Evolutionary conservation across 257 asterid species (phyloP).

Genomic region (Rhazya stricta): DNA sequence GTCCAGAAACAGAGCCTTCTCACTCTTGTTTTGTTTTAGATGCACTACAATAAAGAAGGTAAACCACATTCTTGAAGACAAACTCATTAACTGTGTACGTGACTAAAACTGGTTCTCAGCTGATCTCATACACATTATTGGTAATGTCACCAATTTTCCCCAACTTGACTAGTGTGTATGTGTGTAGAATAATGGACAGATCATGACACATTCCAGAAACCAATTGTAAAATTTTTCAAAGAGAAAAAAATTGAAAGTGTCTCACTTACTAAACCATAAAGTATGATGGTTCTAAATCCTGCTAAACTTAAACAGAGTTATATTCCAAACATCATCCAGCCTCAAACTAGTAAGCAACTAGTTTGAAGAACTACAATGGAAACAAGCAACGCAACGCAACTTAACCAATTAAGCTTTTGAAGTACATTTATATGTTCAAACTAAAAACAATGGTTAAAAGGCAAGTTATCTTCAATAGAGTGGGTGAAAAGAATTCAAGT

Average conservation of each 20-base stretch:
- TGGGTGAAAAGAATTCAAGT: background rate
- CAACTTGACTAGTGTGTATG: background rate
- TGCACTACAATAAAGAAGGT: too few relatives aligned
- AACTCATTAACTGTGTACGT: background rate
- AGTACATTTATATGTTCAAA: background rate
- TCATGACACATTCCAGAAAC: background rate
- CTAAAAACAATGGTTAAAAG: background rate
- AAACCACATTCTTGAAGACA: background rate
- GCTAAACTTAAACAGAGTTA: background rate
- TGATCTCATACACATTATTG: background rate
- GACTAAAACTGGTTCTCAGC: background rate
- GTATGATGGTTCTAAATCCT: background rate
- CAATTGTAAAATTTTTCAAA: background rate
- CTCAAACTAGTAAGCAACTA: background rate
- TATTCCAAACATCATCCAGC: background rate
- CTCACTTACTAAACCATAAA: background rate
- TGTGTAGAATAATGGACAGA: background rate
- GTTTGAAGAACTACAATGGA: background rate
- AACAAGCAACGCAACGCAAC: background rate
- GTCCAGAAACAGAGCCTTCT: background rate
- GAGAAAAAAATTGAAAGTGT: background rate
- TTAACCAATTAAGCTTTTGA: background rate
- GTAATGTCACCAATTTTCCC: background rate
- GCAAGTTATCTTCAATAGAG: background rate
- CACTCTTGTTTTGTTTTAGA: background rate